phyloP scores from a whole-genome alignment of 495 filamentous ascomycete genomes.

The Neurospora discreta region DNA sequence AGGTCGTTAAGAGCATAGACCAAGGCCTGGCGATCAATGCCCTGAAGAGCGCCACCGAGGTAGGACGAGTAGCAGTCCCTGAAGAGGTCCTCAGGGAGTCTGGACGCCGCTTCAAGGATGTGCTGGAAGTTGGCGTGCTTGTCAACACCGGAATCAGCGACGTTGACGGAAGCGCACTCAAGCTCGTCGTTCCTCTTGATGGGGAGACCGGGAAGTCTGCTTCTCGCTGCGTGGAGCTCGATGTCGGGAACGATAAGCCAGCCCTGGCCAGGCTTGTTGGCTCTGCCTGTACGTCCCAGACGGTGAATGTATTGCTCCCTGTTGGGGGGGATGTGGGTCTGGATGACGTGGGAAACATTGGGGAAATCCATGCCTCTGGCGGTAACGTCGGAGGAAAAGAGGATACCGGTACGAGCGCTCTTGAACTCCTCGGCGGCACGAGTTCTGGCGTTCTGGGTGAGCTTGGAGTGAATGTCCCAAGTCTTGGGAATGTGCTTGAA shows the following conservation, averaged over 20 bases:
- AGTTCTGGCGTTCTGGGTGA: conserved; percentile 60
- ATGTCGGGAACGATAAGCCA: conserved; percentile 58
- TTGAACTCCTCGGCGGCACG: conserved; percentile 62
- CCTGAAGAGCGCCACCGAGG: conserved; percentile 38
- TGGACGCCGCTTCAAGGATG: conserved; percentile 22
- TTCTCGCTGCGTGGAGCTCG: conserved; percentile 41
- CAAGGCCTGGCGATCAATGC: conserved; percentile 23
- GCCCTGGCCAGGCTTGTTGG: conserved; percentile 67
- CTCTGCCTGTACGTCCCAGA: conserved; percentile 62
- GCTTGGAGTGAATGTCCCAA: conserved; percentile 67
- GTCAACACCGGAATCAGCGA: conserved; percentile 19
- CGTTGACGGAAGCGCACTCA: conserved; percentile 38
- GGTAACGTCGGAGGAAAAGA: conserved; percentile 89
- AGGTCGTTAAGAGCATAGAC: conserved; percentile 52
- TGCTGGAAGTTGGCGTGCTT: conserved; percentile 27
- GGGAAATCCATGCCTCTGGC: conserved; percentile 97
- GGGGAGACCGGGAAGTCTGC: conserved; percentile 51
- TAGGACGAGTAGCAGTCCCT: conserved; percentile 27
- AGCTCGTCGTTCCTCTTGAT: conserved; percentile 44
- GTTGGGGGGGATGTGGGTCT: conserved; percentile 60
- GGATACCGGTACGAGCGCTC: conserved; percentile 48
- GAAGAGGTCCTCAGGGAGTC: conserved; percentile 23
- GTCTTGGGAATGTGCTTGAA: conserved; percentile 27
- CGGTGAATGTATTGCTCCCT: conserved; percentile 83
- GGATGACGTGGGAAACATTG: conserved; percentile 81